Conservation (phyloP, 176 grass and related monocot species). For the Tuctoria greenei region DNA sequence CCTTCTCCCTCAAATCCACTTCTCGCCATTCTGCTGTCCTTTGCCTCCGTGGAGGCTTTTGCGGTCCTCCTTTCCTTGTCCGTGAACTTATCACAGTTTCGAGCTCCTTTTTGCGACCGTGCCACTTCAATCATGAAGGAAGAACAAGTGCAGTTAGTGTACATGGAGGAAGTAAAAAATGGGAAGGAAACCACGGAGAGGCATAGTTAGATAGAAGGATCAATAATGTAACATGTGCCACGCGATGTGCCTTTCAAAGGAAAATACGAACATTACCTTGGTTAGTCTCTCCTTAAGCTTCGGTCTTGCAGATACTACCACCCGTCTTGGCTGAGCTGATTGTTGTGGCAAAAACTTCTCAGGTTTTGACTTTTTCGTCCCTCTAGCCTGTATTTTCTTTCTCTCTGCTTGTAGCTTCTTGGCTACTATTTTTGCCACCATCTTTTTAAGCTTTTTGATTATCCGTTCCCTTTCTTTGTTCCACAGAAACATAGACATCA, state of each 20-base stretch:
- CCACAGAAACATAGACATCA: slow-evolving; percentile 41
- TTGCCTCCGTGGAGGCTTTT: background rate
- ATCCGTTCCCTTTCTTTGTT: slow-evolving; percentile 41
- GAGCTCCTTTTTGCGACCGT: slow-evolving; percentile 42
- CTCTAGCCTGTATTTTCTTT: slow-evolving; percentile 19
- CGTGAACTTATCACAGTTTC: slow-evolving; percentile 36
- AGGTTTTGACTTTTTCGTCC: slow-evolving; percentile 25
- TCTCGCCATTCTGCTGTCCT: background rate
- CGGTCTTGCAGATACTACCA: slow-evolving; percentile 40
- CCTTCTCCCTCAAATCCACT: slow-evolving; percentile 2
- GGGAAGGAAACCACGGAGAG: background rate
- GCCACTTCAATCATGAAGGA: slow-evolving; percentile 35
- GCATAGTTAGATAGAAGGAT: background rate
- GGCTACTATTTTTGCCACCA: slow-evolving; percentile 29
- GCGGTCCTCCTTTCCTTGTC: background rate
- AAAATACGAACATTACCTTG: slow-evolving; percentile 55
- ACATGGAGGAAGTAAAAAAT: background rate
- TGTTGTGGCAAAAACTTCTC: slow-evolving; percentile 26
- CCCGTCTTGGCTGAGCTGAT: slow-evolving; percentile 8
- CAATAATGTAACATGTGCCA: background rate
- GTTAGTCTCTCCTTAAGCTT: slow-evolving; percentile 71
- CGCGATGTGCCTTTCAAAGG: too few relatives aligned
- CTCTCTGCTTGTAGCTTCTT: slow-evolving; percentile 26
- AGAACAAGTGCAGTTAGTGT: slow-evolving; percentile 7
- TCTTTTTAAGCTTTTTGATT: slow-evolving; percentile 41